A percentile compares a stretch with the other conserved stretches of the same genome.
Conservation (phyloP, 2,329 filamentous ascomycete species). For the Trichoderma sp. region DNA sequence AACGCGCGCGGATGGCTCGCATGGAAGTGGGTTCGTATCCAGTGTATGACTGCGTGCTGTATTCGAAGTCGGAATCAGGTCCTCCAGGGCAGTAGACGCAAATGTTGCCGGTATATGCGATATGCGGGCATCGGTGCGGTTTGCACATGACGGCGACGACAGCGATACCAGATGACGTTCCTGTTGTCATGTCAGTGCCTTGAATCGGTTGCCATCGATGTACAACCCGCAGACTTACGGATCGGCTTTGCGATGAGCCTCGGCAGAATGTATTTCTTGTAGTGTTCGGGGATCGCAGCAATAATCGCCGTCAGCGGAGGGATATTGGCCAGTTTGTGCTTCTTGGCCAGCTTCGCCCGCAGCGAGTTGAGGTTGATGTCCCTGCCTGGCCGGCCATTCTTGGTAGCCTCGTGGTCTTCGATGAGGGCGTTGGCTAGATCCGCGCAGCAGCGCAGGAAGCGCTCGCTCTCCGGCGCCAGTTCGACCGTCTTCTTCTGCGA, state of each 20-base stretch:
- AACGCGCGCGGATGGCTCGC: conserved; percentile 94
- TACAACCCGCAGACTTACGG: conserved; percentile 48
- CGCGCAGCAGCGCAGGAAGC: conserved; percentile 89
- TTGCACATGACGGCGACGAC: conserved; percentile 99
- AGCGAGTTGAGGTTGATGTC: conserved; percentile 93
- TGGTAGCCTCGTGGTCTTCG: conserved; percentile 84
- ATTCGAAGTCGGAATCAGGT: conserved; percentile 97
- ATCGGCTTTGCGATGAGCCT: conserved; percentile 98
- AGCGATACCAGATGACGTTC: conserved; percentile 93
- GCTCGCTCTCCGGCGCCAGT: conserved; percentile 88
- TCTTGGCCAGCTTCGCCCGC: conserved; percentile 85
- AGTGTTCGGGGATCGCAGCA: conserved; percentile 96
- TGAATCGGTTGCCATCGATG: not conserved
- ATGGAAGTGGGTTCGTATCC: conserved; percentile 98
- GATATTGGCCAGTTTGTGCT: conserved; percentile 84
- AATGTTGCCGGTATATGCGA: conserved; percentile 97
- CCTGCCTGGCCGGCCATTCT: conserved; percentile 72
- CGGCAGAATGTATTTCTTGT: conserved; percentile 98
- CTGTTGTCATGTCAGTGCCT: conserved; percentile 44
- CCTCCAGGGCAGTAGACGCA: conserved; percentile 98
- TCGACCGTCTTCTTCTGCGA: conserved; percentile 72
- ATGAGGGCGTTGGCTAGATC: conserved; percentile 94
- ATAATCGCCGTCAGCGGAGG: conserved; percentile 96
- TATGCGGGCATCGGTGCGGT: conserved; percentile 94
- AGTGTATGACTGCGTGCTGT: conserved; percentile 98